Evolutionary conservation across 1,284 basidiomycete genomes (phyloP).

Genomic region (Ceratobasidium sp.): DNA sequence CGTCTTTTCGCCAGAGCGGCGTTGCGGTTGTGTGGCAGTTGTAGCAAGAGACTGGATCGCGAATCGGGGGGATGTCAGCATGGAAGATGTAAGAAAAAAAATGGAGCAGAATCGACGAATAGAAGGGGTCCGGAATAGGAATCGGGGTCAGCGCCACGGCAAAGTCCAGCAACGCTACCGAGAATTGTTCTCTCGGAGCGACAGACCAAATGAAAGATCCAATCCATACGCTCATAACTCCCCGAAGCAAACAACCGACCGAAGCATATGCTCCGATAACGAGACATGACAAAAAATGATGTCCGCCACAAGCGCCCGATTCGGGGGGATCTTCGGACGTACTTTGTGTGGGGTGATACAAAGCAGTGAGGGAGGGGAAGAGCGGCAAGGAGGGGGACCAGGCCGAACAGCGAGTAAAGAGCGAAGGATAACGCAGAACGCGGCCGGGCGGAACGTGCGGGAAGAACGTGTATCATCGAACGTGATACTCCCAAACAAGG

Average conservation of each 20-base stretch:
- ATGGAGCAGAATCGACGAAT: background rate
- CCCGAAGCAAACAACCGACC: slow-evolving; percentile 28
- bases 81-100: slow-evolving; percentile 11
- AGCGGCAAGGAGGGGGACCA: background rate
- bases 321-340: slow-evolving; percentile 38
- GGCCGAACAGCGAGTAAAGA: slow-evolving; percentile 12
- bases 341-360: slow-evolving; percentile 1
- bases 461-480: slow-evolving; percentile 32
- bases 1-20: slow-evolving; percentile 92
- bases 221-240: background rate
- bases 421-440: slow-evolving; percentile 13
- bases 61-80: slow-evolving; percentile 42
- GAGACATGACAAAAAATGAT: slow-evolving; percentile 5
- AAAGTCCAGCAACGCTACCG: slow-evolving; percentile 29
- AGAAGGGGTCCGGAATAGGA: too few species aligned
- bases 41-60: slow-evolving; percentile 78
- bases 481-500: slow-evolving; percentile 31
- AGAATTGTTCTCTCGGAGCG: background rate
- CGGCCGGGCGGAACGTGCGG: background rate
- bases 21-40: slow-evolving; percentile 92
- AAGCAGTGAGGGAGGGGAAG: slow-evolving; percentile 19
- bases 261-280: background rate
- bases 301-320: slow-evolving; percentile 11
- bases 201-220: slow-evolving; percentile 27
- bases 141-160: slow-evolving; percentile 10